Conservation (phyloP, 352 stramenopile genomes). For the Globisporangium middletonii region DNA sequence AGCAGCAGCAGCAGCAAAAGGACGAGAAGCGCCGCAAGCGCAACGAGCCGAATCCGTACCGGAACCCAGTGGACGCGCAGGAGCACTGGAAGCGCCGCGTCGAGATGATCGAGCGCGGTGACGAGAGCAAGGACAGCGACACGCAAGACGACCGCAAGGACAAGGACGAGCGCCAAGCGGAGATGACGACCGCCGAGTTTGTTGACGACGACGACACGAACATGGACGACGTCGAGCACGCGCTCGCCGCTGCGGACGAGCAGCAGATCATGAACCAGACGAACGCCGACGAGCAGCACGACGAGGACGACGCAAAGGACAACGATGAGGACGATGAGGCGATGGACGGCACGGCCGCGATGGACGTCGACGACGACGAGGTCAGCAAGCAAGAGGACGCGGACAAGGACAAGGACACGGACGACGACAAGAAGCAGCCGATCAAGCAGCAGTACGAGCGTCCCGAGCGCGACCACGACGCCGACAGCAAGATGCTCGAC, state of each 20-base stretch:
- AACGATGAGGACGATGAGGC: conserved; percentile 19
- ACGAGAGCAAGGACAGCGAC: conserved; percentile 31
- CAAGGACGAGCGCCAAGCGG: conserved; percentile 23
- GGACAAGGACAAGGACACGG: conserved; percentile 17
- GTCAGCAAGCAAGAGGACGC: conserved; percentile 23
- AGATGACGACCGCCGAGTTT: conserved; percentile 61
- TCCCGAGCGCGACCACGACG: conserved; percentile 16
- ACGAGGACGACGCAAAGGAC: conserved; percentile 44
- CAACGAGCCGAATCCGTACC: conserved; percentile 93
- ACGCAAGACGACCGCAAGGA: conserved; percentile 36
- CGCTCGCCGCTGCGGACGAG: conserved; percentile 59
- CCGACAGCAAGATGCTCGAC: conserved; percentile 15
- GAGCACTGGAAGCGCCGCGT: conserved; percentile 98
- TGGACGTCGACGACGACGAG: conserved; percentile 56
- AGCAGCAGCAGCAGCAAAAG: conserved; percentile 32
- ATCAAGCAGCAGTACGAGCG: conserved; percentile 23
- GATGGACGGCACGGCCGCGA: conserved; percentile 38
- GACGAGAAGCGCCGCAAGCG: conserved; percentile 74
- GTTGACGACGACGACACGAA: conserved; percentile 58
- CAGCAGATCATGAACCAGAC: conserved; percentile 61
- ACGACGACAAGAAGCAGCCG: conserved; percentile 20
- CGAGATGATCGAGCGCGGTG: conserved; percentile 68
- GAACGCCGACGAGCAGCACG: conserved; percentile 39
- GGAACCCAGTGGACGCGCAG: conserved; percentile 92
- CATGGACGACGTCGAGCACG: conserved; percentile 59